Evolutionary conservation across 768 basidiomycete genomes (phyloP), one percentile per base, ranked within the genome.

Genomic region (Rhodotorula sphaerocarpa): DNA sequence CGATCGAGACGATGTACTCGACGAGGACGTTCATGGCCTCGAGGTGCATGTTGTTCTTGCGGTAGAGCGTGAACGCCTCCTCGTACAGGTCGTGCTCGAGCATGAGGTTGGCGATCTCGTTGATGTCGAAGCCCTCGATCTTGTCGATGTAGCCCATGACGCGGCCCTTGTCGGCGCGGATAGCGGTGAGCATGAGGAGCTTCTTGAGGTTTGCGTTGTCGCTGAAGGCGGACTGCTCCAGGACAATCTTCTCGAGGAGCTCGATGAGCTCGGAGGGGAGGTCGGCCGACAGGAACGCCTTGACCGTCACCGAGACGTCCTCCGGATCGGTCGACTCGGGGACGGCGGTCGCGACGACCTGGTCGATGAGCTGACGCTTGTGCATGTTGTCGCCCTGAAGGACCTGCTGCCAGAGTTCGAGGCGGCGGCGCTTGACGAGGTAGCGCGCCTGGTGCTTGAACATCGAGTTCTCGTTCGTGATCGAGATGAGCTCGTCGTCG

Each of bases 371-470:
- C 63, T 86, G 84, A 67, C 95, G 86, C 63, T 91, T 89, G 75
- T 97, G 86, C 51, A 89, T 82, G 75, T 95, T 96, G 67, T 90
- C 90, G 6, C 82, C 80, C 16, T 83, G 80, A 58, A 99, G 84
- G 41, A 99, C 95, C 76, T 96, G 90, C 3, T 86, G 84, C 95
- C 95, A 99, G 34, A 99, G 83, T 65, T 97, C 95, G 21, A 87
- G 84, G 65, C 89, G 85, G 65, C 95, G 88, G 70, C 95, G 86
- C 77, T 92, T 95, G 73, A 96, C 88, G 61, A 99, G 83, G 77
- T 99, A 99, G 33, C 95, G 86, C 55, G 95, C 89, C 76, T 97
- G 95, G 73, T 99, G 93, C 78, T 97, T 99, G 82, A 92, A 99
- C 95, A 99, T 99, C 18, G 91, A 86, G 79, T 99, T 99, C 69